Conservation (phyloP, 192 early-diverging fungal genomes). For the Linnemannia hyalina region DNA sequence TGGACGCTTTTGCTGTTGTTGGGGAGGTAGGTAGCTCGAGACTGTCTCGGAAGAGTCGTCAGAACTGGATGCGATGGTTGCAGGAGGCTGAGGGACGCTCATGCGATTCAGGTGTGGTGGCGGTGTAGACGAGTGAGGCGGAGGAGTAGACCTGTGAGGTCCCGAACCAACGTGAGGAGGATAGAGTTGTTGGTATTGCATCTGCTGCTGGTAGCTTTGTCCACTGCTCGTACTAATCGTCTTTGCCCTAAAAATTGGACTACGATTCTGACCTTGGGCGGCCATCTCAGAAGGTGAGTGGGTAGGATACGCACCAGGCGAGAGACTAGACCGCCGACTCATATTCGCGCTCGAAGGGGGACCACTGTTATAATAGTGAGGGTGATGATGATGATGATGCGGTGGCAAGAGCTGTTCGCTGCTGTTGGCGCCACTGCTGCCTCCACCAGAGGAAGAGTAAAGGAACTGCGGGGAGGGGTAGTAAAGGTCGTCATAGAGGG, state of each 20-base stretch:
- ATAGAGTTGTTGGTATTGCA: not conserved
- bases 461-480: not conserved
- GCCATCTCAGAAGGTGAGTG: not conserved
- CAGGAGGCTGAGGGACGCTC: not conserved
- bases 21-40: not conserved
- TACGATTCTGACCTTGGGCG: not conserved
- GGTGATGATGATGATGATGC: not conserved
- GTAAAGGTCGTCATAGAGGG: constrained; percentile 30
- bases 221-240: constrained; percentile 2
- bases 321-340: constrained; percentile 35
- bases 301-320: constrained; percentile 12
- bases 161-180: not conserved
- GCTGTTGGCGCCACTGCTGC: constrained; percentile 13
- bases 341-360: not conserved
- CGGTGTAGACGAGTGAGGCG: not conserved
- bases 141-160: not conserved
- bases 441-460: not conserved
- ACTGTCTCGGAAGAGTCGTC: not conserved
- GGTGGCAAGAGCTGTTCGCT: constrained; percentile 19
- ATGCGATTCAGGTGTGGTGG: not conserved
- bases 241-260: constrained; percentile 14
- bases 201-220: not conserved
- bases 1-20: not conserved
- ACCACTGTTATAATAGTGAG: not conserved
- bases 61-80: not conserved